Base-by-base conservation (phyloP, 2,329 filamentous ascomycete genomes). In the Rutstroemia sydowiana region DNA sequence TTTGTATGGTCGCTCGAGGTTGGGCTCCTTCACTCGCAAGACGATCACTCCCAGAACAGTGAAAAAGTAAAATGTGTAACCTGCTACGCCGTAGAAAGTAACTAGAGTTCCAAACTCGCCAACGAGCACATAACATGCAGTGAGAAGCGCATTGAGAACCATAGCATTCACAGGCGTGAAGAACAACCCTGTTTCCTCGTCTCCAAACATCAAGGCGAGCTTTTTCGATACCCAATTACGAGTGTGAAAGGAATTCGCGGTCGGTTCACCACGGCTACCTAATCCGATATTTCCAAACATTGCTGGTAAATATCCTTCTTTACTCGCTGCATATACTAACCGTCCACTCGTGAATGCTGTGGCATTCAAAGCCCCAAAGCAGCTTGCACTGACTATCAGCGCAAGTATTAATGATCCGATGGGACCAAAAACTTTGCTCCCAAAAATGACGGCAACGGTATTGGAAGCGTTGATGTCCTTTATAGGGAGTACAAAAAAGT, bases 11-110 rank as follows among this genome's bases (percentile, higher is more conserved):
- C 93, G 74, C 68, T 96, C 90, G 42, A 98, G 77, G 56, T 84
- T 76, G 3, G 93, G 93, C 68, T 98, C 93, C 56, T 79, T 80
- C 28, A 97, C 88, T 28, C 93, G 79, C 56, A 98, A 75, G 48
- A 98, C 80, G 57, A 98, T 96, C 45, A 98, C 76, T 0, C 93
- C 93, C 0, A 98, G 79, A 0, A 98, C 93, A 0, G 92, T 95
- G 51, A 95, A 73, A 69, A 98, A 98, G 72, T 98, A 98, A 67
- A 98, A 98, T 0, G 88, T 88, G 68, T 98, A 98, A 13, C 91
- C 91, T 0, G 93, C 93, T 11, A 98, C 93, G 52, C 93, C 93
- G 71, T 97, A 97, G 67, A 98, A 98, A 0, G 93, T 97, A 52
- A 97, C 78, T 2, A 98, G 79, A 0, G 92, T 95, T 48, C 82